Base-by-base conservation (phyloP, 2,329 filamentous ascomycete species). In the Tolypocladium capitatum region DNA sequence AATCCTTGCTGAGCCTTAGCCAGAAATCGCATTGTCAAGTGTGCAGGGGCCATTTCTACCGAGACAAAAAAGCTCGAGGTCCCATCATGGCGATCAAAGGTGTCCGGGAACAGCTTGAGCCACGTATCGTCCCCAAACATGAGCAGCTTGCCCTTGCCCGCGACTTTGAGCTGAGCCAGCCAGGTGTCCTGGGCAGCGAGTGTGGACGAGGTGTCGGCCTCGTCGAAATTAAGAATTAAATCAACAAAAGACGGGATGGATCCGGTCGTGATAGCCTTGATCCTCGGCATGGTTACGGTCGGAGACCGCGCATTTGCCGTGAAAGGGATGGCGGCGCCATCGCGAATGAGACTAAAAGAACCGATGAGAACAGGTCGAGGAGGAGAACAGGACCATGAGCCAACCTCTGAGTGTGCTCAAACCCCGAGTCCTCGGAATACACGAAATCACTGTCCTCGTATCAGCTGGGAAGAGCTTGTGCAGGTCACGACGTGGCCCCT, bases 61-160 rank as follows among this genome's bases (percentile, higher is more conserved):
- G 92, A 89, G 57, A 98, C 92, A 66, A 97, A 98, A 66, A 98
- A 98, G 68, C 91, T 97, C 48, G 89, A 89, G 2, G 92, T 98
- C 43, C 94, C 92, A 65, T 98, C 94, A 45, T 81, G 74, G 36
- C 90, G 81, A 56, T 83, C 80, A 68, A 98, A 98, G 43, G 84
- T 88, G 16, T 78, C 80, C 1, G 92, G 92, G 58, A 98, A 98
- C 14, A 98, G 74, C 69, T 96, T 97, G 56, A 98, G 71, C 94
- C 92, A 98, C 20, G 92, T 98, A 63, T 98, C 92, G 60, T 98
- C 92, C 44, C 92, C 92, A 60, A 92, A 96, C 83, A 98, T 92
- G 62, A 96, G 72, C 52, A 97, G 73, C 58, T 86, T 89, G 20
- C 86, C 87, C 18, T 70, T 63, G 24, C 72, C 69, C 58, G 80